Evolutionary conservation across 139 green algal genomes (phyloP).

Genomic region (Micractinium conductrix): DNA sequence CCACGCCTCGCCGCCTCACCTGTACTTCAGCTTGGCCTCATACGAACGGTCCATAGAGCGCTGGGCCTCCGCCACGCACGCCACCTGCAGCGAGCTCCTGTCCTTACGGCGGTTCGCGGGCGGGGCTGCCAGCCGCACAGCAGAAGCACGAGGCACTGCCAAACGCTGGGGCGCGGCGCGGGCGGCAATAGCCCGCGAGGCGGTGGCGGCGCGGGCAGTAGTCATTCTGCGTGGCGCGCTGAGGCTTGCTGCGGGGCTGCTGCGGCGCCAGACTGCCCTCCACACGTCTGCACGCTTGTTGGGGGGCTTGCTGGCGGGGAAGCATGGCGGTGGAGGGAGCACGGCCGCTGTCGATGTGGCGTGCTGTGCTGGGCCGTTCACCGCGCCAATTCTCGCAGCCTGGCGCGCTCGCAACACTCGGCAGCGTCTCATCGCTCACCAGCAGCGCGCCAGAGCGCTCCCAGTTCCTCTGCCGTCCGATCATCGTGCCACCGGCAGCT

Average conservation of each 20-base stretch:
- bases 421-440: neutral
- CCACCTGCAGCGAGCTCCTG: constrained; percentile 4
- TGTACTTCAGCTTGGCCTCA: constrained; percentile 16
- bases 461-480: neutral
- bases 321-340: no score
- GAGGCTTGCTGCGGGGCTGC: neutral
- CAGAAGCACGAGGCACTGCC: neutral
- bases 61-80: constrained; percentile 22
- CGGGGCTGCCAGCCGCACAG: neutral
- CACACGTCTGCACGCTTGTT: no score
- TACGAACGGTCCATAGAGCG: constrained; percentile 1
- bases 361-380: no score
- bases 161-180: neutral
- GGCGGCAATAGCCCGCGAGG: neutral
- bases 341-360: no score
- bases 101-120: neutral
- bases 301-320: no score
- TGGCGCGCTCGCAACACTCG: neutral
- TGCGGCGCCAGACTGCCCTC: neutral
- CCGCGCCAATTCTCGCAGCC: neutral
- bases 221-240: neutral
- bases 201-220: neutral
- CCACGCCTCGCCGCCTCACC: neutral
- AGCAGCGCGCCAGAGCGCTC: neutral
- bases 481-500: neutral